Base-by-base conservation (phyloP, 2,329 filamentous ascomycete genomes). In the Aspergillus sojae region DNA sequence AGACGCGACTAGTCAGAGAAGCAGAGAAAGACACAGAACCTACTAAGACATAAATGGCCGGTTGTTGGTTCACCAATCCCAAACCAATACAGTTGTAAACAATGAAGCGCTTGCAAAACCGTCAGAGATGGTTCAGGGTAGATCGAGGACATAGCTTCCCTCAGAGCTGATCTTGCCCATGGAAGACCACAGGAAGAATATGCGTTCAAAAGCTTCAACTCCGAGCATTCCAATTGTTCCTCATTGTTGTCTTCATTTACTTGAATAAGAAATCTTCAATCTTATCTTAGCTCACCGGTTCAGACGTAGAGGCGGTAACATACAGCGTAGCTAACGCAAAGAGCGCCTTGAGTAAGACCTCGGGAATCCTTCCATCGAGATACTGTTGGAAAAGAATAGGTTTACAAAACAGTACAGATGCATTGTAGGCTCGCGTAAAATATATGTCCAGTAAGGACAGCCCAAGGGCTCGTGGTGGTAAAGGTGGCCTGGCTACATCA, bases 11-110 rank as follows among this genome's bases (percentile, higher is more conserved):
- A 28, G 12, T 50, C 14, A 9, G 26, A 50, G 26, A 16, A 10
- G 12, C 2, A 36, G 41, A 4, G 26, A 21, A 28, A 12, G 28
- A 48, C 6, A 58, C 12, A 32, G n/a, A 32, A 26, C 56, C 21
- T 58, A 58, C 56, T 26, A 48, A 58, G 56, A 46, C 56, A 58
- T n/a, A 58, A 32, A 36, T 58, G 43, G 19, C 56, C 56, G 19
- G 23, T n/a, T 28, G 28, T n/a, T 14, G 56, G 19, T 10, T 58
- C 21, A 21, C 56, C 56, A 48, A 48, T 11, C 4, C 56, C 56
- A 46, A 58, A 58, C 56, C 41, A 58, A 16, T 58, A 58, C n/a
- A 45, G 26, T 26, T 58, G 56, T 21, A 58, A 46, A 21, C 41
- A 58, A 28, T 46, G 36, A 48, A 58, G 56, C 3, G 56, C 26